phyloP scores from a whole-genome alignment of 139 green algal genomes.

The Tetraselmis striata region DNA sequence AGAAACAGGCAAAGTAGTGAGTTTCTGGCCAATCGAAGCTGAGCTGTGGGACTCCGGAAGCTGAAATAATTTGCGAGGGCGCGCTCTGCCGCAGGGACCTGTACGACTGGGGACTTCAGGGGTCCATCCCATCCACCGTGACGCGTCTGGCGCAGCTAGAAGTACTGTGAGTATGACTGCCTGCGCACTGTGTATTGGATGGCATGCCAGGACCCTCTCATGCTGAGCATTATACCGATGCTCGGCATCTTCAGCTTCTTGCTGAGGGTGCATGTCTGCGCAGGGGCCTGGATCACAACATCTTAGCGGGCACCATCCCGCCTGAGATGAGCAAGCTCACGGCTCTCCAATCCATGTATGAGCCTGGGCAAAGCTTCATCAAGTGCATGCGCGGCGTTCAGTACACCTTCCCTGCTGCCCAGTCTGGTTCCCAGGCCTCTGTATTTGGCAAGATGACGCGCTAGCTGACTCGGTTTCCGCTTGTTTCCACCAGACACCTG shows the following conservation, averaged over 20 bases:
- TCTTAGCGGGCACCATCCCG: not conserved
- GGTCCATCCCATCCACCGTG: not conserved
- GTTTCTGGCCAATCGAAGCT: too few species aligned
- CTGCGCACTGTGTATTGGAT: not conserved
- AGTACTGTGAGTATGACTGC: not conserved
- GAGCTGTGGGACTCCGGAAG: too few species aligned
- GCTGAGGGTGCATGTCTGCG: not conserved
- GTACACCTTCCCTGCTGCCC: too few species aligned
- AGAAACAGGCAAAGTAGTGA: too few species aligned
- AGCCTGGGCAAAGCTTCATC: not conserved
- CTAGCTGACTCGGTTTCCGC: not conserved
- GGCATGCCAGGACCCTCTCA: too few species aligned
- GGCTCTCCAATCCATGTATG: not conserved
- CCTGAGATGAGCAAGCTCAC: not conserved
- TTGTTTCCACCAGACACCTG: not conserved
- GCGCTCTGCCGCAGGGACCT: not conserved
- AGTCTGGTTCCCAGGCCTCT: too few species aligned
- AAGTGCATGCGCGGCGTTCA: not conserved
- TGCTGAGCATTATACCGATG: not conserved
- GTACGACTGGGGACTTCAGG: not conserved
- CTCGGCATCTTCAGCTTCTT: too few species aligned
- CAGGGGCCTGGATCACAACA: not conserved
- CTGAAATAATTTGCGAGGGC: too few species aligned
- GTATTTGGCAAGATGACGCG: too few species aligned
- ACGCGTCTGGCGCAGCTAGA: not conserved